These are phyloP conservation scores for Streptanthus diversifolius DNA, from an alignment of 345 rosid genomes.

Conservation along the genomic window DNA sequence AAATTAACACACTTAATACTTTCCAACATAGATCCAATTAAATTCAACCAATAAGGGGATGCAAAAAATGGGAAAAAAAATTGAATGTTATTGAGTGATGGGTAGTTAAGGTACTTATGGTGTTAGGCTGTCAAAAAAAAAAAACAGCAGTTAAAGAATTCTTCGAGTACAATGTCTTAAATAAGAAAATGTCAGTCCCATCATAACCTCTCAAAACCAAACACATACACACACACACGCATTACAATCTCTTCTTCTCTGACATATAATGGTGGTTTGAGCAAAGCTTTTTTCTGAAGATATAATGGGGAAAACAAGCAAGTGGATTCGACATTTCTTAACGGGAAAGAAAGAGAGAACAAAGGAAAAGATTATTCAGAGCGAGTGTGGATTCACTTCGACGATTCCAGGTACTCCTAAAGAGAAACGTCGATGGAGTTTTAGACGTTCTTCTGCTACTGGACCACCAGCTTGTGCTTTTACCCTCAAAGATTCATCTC, in stretches of 20 bases:
- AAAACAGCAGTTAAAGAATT: slow-evolving; percentile 26
- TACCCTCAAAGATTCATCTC: slow-evolving; percentile 19
- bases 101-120: slow-evolving; percentile 33
- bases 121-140: slow-evolving; percentile 35
- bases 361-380: slow-evolving; percentile 33
- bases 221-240: neutral
- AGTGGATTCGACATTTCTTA: slow-evolving; percentile 73
- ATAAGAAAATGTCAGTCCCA: slow-evolving; percentile 17
- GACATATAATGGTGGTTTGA: slow-evolving; percentile 25
- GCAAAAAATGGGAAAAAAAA: neutral
- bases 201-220: slow-evolving; percentile 24
- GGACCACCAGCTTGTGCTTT: slow-evolving; percentile 28
- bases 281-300: slow-evolving; percentile 15
- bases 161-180: slow-evolving; percentile 22
- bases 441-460: slow-evolving; percentile 72
- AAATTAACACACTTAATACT: neutral
- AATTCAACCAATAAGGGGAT: neutral
- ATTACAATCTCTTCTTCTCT: slow-evolving; percentile 26
- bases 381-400: slow-evolving; percentile 48
- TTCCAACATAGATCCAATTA: neutral
- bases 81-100: slow-evolving; percentile 24
- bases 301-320: slow-evolving; percentile 78
- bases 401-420: slow-evolving; percentile 56
- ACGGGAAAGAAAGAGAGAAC: slow-evolving; percentile 64
- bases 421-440: slow-evolving; percentile 89